Evolutionary conservation across 306 rosid genomes (phyloP).

Genomic region (Mimosa pudica): DNA sequence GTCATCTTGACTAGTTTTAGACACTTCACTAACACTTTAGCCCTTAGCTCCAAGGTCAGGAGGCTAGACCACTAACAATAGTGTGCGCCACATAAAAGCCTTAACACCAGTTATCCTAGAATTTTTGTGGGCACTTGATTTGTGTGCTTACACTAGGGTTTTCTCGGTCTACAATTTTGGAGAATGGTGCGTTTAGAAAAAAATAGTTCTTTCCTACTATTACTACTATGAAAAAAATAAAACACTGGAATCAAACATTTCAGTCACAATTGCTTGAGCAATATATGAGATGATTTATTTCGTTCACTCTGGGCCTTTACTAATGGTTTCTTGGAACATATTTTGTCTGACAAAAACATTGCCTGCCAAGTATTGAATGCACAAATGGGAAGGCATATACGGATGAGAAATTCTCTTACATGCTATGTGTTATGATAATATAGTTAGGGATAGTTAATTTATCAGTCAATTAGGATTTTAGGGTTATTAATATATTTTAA

Average conservation of each 20-base stretch:
- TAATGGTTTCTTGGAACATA: not conserved
- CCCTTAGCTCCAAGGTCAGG: not conserved
- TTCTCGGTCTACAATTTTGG: not conserved
- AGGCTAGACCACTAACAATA: not conserved
- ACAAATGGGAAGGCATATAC: conserved; percentile 1
- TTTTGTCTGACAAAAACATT: not conserved
- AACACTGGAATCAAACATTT: not conserved
- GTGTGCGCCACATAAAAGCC: not conserved
- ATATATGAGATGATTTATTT: not conserved
- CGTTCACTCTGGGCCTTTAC: not conserved
- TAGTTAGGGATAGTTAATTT: no score
- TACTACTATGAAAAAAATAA: not conserved
- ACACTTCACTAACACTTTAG: not conserved
- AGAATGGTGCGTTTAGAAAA: not conserved
- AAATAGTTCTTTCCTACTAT: not conserved
- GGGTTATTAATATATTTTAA: no score
- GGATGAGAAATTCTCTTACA: not conserved
- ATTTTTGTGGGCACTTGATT: not conserved
- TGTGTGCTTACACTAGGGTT: not conserved
- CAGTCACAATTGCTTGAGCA: not conserved
- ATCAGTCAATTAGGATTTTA: no score
- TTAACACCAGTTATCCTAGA: not conserved
- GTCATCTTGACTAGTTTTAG: not conserved
- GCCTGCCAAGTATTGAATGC: not conserved
- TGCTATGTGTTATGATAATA: not conserved